A percentile compares a stretch with the other conserved stretches of the same genome.
Evolutionary conservation across 164 flowering plant genomes (phyloP).

Genomic region (Vitis rotundifolia): DNA sequence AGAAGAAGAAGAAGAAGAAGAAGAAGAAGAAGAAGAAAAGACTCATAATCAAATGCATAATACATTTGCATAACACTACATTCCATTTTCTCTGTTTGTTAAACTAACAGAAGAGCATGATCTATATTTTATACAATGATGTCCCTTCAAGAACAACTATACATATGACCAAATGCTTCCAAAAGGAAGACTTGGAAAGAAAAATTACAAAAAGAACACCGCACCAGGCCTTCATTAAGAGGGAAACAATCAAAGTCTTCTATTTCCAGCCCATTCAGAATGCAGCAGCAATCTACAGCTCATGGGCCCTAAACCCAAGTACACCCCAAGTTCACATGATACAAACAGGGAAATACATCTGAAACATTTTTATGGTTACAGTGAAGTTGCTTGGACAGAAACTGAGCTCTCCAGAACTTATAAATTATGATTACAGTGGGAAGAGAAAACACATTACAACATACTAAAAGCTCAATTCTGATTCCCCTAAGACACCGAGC

Average conservation of each 20-base stretch:
- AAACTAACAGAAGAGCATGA: neutral
- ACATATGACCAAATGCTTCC: slow-evolving; percentile 1
- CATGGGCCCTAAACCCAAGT: slow-evolving; percentile 1
- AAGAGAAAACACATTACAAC: slow-evolving; percentile 7
- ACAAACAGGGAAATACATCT: slow-evolving; percentile 6
- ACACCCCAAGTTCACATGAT: neutral
- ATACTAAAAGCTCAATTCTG: neutral
- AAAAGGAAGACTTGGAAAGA: neutral
- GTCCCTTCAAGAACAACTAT: neutral
- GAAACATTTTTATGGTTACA: slow-evolving; percentile 1
- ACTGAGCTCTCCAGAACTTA: neutral
- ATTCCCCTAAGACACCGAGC: slow-evolving; percentile 3
- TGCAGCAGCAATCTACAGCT: slow-evolving; percentile 7
- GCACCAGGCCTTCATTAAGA: neutral
- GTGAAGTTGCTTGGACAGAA: slow-evolving; percentile 8
- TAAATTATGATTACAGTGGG: slow-evolving; percentile 14
- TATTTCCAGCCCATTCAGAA: neutral
- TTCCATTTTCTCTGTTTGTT: neutral
- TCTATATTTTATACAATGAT: neutral
- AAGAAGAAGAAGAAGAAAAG: neutral
- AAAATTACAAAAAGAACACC: neutral
- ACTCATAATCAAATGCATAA: neutral
- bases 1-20: neutral
- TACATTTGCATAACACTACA: neutral
- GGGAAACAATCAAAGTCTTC: neutral